Evolutionary conservation across 257 asterid genomes (phyloP).

Genomic region (Fraxinus quadrangulata): DNA sequence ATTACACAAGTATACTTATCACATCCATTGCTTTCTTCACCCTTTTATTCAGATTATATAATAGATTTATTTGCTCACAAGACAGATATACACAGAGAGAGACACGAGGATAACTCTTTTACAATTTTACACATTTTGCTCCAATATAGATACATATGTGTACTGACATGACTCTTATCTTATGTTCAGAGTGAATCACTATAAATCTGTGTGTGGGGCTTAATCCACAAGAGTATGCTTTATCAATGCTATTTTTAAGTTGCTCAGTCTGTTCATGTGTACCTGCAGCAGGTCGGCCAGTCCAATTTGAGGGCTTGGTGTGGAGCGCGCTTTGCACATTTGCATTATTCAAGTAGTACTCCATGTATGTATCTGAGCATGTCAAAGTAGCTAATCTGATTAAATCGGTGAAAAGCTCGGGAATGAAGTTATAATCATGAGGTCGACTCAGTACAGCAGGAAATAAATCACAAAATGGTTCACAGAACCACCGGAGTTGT

Average conservation of each 20-base stretch:
- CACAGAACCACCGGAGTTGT: slow-evolving; percentile 20
- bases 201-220: too few relatives aligned
- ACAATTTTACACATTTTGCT: background rate
- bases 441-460: background rate
- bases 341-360: slow-evolving; percentile 31
- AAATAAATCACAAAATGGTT: background rate
- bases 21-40: too few relatives aligned
- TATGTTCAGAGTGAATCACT: too few relatives aligned
- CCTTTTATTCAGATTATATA: too few relatives aligned
- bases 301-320: slow-evolving; percentile 35
- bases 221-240: too few relatives aligned
- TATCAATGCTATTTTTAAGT: too few relatives aligned
- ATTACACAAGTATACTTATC: too few relatives aligned
- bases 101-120: background rate
- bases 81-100: too few relatives aligned
- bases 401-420: background rate
- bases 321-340: slow-evolving; percentile 37
- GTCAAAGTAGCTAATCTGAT: slow-evolving; percentile 26
- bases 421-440: too few relatives aligned
- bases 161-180: too few relatives aligned
- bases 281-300: slow-evolving; percentile 1
- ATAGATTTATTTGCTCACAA: too few relatives aligned
- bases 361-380: slow-evolving; percentile 31
- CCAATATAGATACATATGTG: background rate
- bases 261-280: background rate